Evolutionary conservation across 2,329 filamentous ascomycete species (phyloP).

Genomic region (Monilinia aucupariae): DNA sequence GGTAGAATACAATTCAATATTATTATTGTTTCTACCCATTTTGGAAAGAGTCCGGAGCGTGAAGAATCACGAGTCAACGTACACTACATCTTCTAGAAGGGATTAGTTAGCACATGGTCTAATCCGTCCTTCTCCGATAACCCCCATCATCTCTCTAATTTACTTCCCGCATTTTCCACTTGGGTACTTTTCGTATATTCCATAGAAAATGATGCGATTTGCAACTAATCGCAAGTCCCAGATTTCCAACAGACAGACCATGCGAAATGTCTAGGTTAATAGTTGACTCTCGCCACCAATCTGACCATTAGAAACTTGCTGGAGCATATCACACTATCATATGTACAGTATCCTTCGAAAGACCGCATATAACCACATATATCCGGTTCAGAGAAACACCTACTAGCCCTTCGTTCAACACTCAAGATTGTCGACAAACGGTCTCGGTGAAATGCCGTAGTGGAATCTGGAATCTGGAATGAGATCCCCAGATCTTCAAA

Average conservation of each 20-base stretch:
- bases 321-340: not conserved
- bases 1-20: not conserved
- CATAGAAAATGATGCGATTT: constrained; percentile 1
- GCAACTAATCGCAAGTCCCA: not conserved
- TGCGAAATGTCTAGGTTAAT: not conserved
- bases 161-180: too few species aligned
- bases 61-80: too few species aligned
- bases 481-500: too few species aligned
- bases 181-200: not conserved
- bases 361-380: not conserved
- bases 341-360: too few species aligned
- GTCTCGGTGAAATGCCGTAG: too few species aligned
- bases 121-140: too few species aligned
- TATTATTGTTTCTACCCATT: not conserved
- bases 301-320: not conserved
- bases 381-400: not conserved
- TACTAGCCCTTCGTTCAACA: too few species aligned
- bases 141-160: too few species aligned
- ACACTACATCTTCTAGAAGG: too few species aligned
- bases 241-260: not conserved
- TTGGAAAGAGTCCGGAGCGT: not conserved
- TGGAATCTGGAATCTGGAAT: too few species aligned
- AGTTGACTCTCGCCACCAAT: not conserved
- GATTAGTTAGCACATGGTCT: not conserved
- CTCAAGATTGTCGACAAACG: too few species aligned